phyloP scores from a whole-genome alignment of 1,284 basidiomycete genomes.

The Mixia osmundae region DNA sequence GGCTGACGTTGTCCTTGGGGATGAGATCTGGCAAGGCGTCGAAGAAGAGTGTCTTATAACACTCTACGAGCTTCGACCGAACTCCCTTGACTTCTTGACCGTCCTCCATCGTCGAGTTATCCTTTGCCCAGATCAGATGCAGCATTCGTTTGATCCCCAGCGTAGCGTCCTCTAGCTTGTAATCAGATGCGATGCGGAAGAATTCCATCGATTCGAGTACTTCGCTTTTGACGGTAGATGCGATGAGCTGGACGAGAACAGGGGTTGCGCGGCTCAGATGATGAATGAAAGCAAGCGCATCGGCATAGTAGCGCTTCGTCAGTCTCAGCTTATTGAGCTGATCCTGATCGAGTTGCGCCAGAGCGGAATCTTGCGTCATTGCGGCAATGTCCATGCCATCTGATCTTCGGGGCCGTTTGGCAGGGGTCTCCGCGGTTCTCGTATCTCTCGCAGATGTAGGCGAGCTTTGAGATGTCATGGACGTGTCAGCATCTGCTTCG shows the following conservation, averaged over 20 bases:
- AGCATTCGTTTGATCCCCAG: constrained; percentile 82
- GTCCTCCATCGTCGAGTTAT: constrained; percentile 54
- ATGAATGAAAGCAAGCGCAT: constrained; percentile 66
- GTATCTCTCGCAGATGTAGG: no score
- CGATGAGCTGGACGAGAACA: constrained; percentile 50
- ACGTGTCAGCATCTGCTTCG: no score
- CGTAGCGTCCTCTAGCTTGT: constrained; percentile 54
- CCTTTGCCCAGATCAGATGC: constrained; percentile 92
- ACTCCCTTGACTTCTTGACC: constrained; percentile 57
- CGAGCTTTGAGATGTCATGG: no score
- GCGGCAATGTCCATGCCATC: constrained; percentile 31
- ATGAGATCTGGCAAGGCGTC: constrained; percentile 43
- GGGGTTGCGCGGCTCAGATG: constrained; percentile 45
- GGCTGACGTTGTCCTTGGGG: constrained; percentile 62
- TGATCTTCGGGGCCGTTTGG: constrained; percentile 1
- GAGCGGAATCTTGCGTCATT: constrained; percentile 36
- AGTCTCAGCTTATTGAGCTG: constrained; percentile 48
- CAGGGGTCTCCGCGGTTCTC: no score
- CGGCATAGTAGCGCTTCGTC: constrained; percentile 64
- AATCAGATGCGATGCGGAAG: constrained; percentile 63
- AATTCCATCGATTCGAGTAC: constrained; percentile 91
- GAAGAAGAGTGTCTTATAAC: constrained; percentile 73
- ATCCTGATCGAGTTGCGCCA: constrained; percentile 15
- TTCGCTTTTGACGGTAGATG: constrained; percentile 76
- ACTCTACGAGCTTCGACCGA: constrained; percentile 64